Percentiles rank a stretch among this genome's conserved stretches.
Evolutionary conservation across 2,329 filamentous ascomycete species (phyloP).

Genomic region (Arthrinium phaeospermum): DNA sequence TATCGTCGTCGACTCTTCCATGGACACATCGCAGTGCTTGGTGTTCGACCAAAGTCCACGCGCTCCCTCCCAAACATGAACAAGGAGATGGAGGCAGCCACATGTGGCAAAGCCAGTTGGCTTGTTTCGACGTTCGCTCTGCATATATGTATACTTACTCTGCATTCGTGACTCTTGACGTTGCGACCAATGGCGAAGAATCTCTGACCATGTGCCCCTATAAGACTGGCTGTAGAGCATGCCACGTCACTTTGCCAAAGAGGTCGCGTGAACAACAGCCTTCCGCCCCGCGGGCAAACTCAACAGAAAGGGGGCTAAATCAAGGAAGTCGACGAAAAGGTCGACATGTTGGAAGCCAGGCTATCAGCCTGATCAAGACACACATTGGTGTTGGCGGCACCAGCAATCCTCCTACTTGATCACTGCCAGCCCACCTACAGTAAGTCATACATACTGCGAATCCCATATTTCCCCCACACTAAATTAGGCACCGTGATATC

Average conservation of each 20-base stretch:
- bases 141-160: not conserved
- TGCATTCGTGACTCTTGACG: not conserved
- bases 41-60: not conserved
- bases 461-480: conserved; percentile 1
- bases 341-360: not conserved
- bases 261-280: not conserved
- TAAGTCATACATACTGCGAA: not conserved
- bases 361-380: conserved; percentile 5
- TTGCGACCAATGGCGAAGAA: not conserved
- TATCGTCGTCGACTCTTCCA: not conserved
- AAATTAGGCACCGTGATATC: conserved; percentile 4
- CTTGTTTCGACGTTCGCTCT: not conserved
- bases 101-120: conserved; percentile 8
- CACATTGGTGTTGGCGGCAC: not conserved
- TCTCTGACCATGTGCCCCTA: not conserved
- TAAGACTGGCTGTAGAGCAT: conserved; percentile 15
- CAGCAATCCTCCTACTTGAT: not conserved
- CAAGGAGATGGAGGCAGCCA: not conserved
- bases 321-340: not conserved
- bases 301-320: not conserved
- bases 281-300: not conserved
- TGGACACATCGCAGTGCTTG: not conserved
- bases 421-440: not conserved
- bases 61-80: not conserved
- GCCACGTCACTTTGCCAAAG: conserved; percentile 5